Evolutionary conservation across 257 asterid species (phyloP), one percentile per base, ranked within the genome.

Genomic region (Capsicum baccatum): DNA sequence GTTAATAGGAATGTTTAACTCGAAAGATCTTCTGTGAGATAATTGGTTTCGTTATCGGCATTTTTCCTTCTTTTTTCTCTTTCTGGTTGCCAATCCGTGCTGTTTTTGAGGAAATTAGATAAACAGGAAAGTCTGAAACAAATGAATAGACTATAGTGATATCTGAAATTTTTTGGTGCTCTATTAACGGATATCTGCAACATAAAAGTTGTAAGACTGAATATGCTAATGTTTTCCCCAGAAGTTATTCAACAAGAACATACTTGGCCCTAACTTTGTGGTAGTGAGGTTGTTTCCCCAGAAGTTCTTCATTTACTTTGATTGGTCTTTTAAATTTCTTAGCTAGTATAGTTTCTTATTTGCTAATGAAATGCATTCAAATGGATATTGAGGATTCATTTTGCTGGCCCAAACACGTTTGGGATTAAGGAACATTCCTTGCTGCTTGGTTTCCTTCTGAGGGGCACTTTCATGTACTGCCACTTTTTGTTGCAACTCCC

Each of bases 321-420:
- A 3, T 74, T 74, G 44, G 62, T 19, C 37, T 48, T 48, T 50
- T 48, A 6, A 47, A 48, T 44, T 42, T 73, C 11, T 47, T 19
- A 21, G 44, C 47, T 74, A 21, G 19, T 74, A 50, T 3, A 50
- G 13, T 21, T 74, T 50, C 80, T 10, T 74, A 50, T 12, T 74
- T 74, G 80, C 50, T 74, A 19, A 26, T 48, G 80, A 73, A 74
- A 50, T 74, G 19, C 19, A 48, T 50, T n/a, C 80, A 48, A 73
- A 73, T 12, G 42, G 19, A 48, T 11, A 74, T 50, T 48, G 79
- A 26, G 15, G 70, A 9, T 48, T 12, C 37, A 19, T 48, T 19
- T 50, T 6, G 44, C 60, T 26, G 12, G 1, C 81, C 19, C 62
- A 50, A 42, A 74, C 62, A 74, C 1, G 21, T 19, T 21, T 2